Evolutionary conservation across 805 yeast species (phyloP).

Genomic region (Sugiyamaella mastotermitis): DNA sequence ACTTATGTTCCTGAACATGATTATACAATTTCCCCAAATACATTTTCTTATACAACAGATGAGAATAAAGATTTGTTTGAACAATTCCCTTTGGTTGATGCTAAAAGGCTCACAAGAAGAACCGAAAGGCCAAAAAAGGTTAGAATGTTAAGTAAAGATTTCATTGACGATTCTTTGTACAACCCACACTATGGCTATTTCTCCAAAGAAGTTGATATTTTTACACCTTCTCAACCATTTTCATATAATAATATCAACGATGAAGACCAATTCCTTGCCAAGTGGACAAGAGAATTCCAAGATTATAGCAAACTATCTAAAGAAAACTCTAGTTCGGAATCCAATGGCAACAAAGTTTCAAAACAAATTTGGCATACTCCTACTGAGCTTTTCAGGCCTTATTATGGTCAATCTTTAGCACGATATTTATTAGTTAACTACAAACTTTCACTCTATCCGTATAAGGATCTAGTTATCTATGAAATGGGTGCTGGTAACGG

Average conservation of each 20-base stretch:
- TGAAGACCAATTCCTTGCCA: slow-evolving; percentile 62
- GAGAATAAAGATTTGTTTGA: slow-evolving; percentile 35
- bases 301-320: slow-evolving; percentile 38
- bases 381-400: slow-evolving; percentile 75
- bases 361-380: slow-evolving; percentile 85
- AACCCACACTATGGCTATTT: slow-evolving; percentile 82
- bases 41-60: slow-evolving; percentile 30
- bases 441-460: slow-evolving; percentile 61
- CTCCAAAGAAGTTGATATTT: slow-evolving; percentile 70
- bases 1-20: slow-evolving; percentile 23
- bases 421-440: slow-evolving; percentile 68
- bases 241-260: slow-evolving; percentile 51
- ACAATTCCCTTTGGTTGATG: slow-evolving; percentile 39
- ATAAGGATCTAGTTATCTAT: slow-evolving; percentile 65
- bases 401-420: slow-evolving; percentile 82
- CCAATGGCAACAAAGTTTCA: slow-evolving; percentile 28
- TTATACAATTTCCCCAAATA: slow-evolving; percentile 30
- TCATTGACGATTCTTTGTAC: slow-evolving; percentile 78
- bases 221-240: slow-evolving; percentile 60
- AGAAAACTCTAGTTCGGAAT: slow-evolving; percentile 4
- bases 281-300: slow-evolving; percentile 52
- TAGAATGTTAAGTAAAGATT: slow-evolving; percentile 71
- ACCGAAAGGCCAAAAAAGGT: slow-evolving; percentile 49
- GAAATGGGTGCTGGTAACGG: slow-evolving; percentile 93
- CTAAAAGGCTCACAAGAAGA: slow-evolving; percentile 32